Evolutionary conservation across 164 flowering plant species (phyloP), one percentile per base, ranked within the genome.

Genomic region (Echeveria elegans): DNA sequence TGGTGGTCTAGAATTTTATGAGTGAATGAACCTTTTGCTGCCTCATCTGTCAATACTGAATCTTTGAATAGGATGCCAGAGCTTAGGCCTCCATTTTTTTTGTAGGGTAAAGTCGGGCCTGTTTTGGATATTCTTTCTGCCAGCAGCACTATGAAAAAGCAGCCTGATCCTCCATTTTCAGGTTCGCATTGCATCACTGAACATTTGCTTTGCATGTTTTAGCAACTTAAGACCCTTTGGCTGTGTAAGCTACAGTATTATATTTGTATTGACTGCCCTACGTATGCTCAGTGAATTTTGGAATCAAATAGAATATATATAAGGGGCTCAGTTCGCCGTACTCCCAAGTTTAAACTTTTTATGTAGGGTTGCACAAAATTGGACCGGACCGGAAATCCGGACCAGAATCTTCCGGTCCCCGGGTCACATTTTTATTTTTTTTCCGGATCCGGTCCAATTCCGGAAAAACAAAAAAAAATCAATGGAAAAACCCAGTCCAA

Each of bases 41-140:
- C n/a, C n/a, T n/a, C n/a, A n/a, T n/a, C n/a, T n/a, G 58, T 23
- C 26, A 24, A 23, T 52, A 52, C 14, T 52, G 28, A 23, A 23
- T 52, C 15, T 9, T 21, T 12, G 8, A 12, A 23, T 23, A 6
- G 28, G 29, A 52, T 23, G 28, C 9, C 28, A 52, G 58, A 48
- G 56, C 58, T 52, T 12, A 52, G 58, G 21, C 28, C 14, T 23
- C 10, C 14, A 12, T 26, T 26, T 56, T 56, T 56, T 32, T 28
- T 56, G 31, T 28, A 56, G 61, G 32, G 12, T 56, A 32, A 15
- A 12, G 4, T 28, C 6, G 14, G 32, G 12, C 71, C 76, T 56
- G 80, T 73, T 67, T 73, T 82, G 26, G 72, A 85, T 63, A 72
- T 77, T 71, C 48, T 66, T 30, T 83, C 83, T 71, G 86, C 73